Percentiles rank a stretch among this genome's conserved stretches.
phyloP scores from a whole-genome alignment of 2,329 filamentous ascomycete genomes.

The Dactylonectria macrodidyma region DNA sequence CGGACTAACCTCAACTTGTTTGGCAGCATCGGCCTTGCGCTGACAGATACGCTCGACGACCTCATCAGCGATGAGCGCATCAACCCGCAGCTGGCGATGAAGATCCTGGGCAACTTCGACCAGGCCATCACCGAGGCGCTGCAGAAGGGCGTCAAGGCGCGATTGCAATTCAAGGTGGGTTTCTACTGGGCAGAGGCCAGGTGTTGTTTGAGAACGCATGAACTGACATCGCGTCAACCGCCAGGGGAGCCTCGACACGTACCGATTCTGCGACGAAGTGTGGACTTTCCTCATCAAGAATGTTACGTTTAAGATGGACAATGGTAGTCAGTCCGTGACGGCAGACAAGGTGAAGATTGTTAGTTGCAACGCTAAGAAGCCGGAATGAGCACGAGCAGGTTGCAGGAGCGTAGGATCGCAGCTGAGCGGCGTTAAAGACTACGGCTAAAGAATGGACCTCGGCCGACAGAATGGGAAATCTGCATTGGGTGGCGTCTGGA shows the following conservation, averaged over 20 bases:
- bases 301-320: conserved; percentile 98
- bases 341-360: conserved; percentile 99
- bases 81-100: conserved; percentile 98
- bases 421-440: background rate
- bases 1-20: conserved; percentile 42
- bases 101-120: conserved; percentile 96
- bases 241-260: conserved; percentile 96
- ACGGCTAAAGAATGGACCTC: conserved; percentile 39
- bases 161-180: conserved; percentile 92
- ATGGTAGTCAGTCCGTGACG: conserved; percentile 77
- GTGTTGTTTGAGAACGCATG: background rate
- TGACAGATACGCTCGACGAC: conserved; percentile 97
- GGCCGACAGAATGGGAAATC: conserved; percentile 30
- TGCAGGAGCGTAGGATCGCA: background rate
- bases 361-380: conserved; percentile 91
- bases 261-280: conserved; percentile 99
- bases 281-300: conserved; percentile 99
- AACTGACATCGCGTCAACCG: conserved; percentile 15
- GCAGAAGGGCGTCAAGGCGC: conserved; percentile 91
- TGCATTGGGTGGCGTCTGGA: conserved; percentile 48
- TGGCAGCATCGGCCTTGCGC: conserved; percentile 87
- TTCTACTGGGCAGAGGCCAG: background rate
- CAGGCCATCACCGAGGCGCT: conserved; percentile 92
- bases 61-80: conserved; percentile 95
- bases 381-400: conserved; percentile 40